Evolutionary conservation across 768 basidiomycete genomes (phyloP).

Genomic region (Russula lepida): DNA sequence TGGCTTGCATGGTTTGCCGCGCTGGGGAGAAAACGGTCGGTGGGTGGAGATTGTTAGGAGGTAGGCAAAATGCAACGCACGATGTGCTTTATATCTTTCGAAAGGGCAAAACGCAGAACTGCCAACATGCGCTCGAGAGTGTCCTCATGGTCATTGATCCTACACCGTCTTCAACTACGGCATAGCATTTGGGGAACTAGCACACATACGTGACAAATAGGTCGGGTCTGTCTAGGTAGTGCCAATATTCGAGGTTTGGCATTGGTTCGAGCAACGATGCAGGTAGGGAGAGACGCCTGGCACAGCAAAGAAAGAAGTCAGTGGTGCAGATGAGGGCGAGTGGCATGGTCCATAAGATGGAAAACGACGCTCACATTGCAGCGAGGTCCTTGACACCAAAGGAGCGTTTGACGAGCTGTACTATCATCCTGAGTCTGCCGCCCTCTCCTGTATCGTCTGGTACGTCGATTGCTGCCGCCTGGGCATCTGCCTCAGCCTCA

Average conservation of each 20-base stretch:
- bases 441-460: conserved; percentile 66
- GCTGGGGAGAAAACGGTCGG: conserved; percentile 33
- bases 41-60: background rate
- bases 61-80: conserved; percentile 36
- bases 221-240: conserved; percentile 86
- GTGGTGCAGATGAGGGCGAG: background rate
- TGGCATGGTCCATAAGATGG: no score
- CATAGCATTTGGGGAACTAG: background rate
- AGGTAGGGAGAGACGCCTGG: conserved; percentile 84
- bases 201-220: conserved; percentile 77
- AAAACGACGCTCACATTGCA: conserved; percentile 55
- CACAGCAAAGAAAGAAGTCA: background rate
- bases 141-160: conserved; percentile 87
- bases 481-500: conserved; percentile 3
- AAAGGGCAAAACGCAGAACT: conserved; percentile 78
- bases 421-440: conserved; percentile 89
- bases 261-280: conserved; percentile 90
- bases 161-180: conserved; percentile 26
- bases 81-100: conserved; percentile 90
- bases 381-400: conserved; percentile 94
- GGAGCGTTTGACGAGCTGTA: conserved; percentile 84
- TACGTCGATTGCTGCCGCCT: conserved; percentile 16
- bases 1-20: conserved; percentile 90
- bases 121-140: conserved; percentile 96
- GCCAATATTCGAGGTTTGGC: conserved; percentile 96